Evolutionary conservation across 108 stramenopile genomes (phyloP), one percentile per base, ranked within the genome.

Genomic region (Seminavis robusta): DNA sequence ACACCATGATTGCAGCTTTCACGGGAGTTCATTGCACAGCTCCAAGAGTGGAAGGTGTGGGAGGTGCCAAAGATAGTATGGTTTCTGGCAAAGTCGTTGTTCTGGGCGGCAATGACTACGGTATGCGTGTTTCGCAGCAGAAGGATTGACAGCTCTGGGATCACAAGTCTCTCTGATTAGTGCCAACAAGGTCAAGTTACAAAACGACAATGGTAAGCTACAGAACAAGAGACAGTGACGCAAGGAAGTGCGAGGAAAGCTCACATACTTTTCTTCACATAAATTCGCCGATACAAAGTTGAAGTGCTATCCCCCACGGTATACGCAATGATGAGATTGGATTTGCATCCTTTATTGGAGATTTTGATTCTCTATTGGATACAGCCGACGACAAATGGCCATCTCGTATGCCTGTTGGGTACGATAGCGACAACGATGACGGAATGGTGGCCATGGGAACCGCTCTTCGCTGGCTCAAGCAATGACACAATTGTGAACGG

Each of bases 321-420:
- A n/a, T 82, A 0, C 68, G 71, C 47, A 50, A 63, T 20, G 49
- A 70, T 2, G 81, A 83, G 30, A 28, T 81, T 34, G 86, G 86
- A 42, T 92, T 92, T 60, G 45, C 80, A 17, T 49, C 48, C 7
- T 45, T 61, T 29, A 32, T 92, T 29, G 86, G 83, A 31, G 50
- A 79, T 25, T 92, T 92, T 57, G 86, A 92, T 65, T 66, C 79
- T 4, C 47, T 92, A 36, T 58, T 92, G 28, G 90, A 92, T 76
- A 92, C 86, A 2, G 42, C 86, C 23, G 52, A 61, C 37, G 81
- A 84, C 46, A 83, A 88, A 71, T 47, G 47, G 13, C 11, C 11
- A 37, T 13, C 36, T 13, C 36, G 9, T 13, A n/a, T n/a, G n/a
- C n/a, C n/a, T n/a, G n/a, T n/a, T n/a, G n/a, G n/a, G n/a, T n/a